These are phyloP conservation scores for Pichia paraexigua DNA, from an alignment of 805 yeast genomes.

Conservation along the genomic window DNA sequence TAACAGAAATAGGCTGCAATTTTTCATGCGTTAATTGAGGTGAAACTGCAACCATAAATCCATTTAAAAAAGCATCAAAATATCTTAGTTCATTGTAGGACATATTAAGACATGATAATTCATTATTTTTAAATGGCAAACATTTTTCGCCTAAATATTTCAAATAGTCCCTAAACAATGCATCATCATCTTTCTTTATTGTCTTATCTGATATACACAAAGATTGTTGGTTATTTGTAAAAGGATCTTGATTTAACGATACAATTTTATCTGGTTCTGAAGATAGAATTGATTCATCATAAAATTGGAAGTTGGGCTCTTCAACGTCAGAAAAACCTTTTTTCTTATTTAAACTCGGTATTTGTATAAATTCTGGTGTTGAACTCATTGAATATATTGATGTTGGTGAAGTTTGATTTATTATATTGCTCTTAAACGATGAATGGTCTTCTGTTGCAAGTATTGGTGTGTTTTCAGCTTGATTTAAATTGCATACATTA, in stretches of 20 bases:
- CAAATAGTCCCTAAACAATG: slow-evolving; percentile 29
- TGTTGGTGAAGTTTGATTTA: too few relatives aligned
- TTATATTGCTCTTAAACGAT: too few relatives aligned
- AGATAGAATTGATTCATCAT: not conserved
- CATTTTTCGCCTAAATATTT: slow-evolving; percentile 29
- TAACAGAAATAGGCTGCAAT: slow-evolving; percentile 34
- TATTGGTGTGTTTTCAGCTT: not conserved
- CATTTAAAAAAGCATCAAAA: slow-evolving; percentile 32
- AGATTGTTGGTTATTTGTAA: not conserved
- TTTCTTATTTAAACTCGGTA: too few relatives aligned
- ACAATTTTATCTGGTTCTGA: not conserved
- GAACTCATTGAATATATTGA: not conserved
- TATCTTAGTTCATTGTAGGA: not conserved
- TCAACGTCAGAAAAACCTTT: not conserved
- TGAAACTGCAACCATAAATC: slow-evolving; percentile 34
- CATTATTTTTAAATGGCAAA: not conserved
- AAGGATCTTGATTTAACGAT: not conserved
- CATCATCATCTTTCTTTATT: not conserved
- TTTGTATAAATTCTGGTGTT: not conserved
- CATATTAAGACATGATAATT: not conserved
- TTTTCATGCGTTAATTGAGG: slow-evolving; percentile 36
- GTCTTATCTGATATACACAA: not conserved
- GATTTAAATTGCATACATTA: too few relatives aligned
- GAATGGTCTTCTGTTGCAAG: not conserved
- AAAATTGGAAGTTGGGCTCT: not conserved